Conservation (phyloP, 192 early-diverging fungal species). For the Gigaspora rosea region DNA sequence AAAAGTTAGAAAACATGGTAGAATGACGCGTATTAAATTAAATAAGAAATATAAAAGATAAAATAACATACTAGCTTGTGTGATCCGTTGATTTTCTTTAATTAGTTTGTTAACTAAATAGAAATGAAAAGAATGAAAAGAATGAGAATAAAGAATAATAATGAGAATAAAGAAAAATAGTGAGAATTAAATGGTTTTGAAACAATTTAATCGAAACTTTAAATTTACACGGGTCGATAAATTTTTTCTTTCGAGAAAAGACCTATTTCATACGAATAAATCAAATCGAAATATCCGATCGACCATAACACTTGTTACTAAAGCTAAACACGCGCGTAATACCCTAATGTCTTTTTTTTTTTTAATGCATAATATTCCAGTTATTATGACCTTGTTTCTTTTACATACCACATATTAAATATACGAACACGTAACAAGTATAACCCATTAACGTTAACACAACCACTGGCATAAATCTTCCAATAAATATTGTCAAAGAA, state of each 20-base stretch:
- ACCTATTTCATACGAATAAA: too few relatives aligned
- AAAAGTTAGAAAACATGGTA: background rate
- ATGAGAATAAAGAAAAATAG: too few relatives aligned
- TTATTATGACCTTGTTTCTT: background rate
- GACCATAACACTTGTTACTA: background rate
- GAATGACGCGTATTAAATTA: background rate
- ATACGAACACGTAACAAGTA: slow-evolving; percentile 31
- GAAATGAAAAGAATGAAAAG: background rate
- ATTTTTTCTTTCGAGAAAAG: too few relatives aligned
- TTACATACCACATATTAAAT: slow-evolving; percentile 30
- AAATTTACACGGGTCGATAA: too few relatives aligned
- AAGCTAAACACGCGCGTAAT: background rate
- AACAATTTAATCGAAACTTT: too few relatives aligned
- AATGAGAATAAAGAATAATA: background rate
- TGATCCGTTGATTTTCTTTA: background rate
- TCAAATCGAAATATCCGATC: too few relatives aligned
- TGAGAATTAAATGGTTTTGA: too few relatives aligned
- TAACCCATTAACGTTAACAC: slow-evolving; percentile 26
- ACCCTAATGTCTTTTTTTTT: background rate
- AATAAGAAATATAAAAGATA: background rate
- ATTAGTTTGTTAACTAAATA: background rate
- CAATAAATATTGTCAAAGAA: slow-evolving; percentile 17
- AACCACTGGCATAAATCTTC: slow-evolving; percentile 28
- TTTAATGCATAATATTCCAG: background rate
- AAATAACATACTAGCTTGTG: slow-evolving; percentile 2